Evolutionary conservation across 345 rosid genomes (phyloP).

Genomic region (sweet orange (Citrus sinensis)): DNA sequence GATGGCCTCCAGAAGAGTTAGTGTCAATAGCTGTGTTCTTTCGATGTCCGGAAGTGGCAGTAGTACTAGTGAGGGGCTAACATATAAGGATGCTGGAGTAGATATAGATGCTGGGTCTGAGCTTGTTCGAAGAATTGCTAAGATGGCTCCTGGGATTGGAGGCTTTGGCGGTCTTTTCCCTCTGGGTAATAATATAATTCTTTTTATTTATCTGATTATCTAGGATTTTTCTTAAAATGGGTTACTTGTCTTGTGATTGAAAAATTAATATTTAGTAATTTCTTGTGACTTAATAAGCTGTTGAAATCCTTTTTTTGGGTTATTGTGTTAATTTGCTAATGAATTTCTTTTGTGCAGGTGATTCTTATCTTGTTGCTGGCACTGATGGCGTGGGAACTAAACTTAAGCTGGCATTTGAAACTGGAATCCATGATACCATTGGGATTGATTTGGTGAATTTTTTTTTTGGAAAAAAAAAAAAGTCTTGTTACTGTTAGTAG

Average conservation of each 20-base stretch:
- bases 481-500: background rate
- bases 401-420: constrained; percentile 88
- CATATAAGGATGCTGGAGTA: constrained; percentile 85
- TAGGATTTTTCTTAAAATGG: background rate
- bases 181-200: constrained; percentile 47
- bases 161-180: constrained; percentile 95
- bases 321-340: background rate
- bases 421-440: constrained; percentile 83
- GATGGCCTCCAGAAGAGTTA: background rate
- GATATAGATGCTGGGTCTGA: constrained; percentile 93
- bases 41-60: constrained; percentile 30
- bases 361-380: constrained; percentile 88
- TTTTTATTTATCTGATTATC: background rate
- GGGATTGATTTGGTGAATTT: constrained; percentile 80
- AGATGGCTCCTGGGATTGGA: constrained; percentile 91
- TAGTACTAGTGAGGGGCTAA: constrained; percentile 40
- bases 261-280: background rate
- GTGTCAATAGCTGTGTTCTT: background rate
- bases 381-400: constrained; percentile 99
- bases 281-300: background rate
- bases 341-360: constrained; percentile 44
- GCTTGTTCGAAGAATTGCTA: constrained; percentile 77
- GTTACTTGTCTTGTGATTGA: background rate
- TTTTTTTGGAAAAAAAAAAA: too few species aligned
- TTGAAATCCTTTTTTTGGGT: background rate